phyloP scores from a whole-genome alignment of 1,139 yeast species.

The Kazachstania sp. region DNA sequence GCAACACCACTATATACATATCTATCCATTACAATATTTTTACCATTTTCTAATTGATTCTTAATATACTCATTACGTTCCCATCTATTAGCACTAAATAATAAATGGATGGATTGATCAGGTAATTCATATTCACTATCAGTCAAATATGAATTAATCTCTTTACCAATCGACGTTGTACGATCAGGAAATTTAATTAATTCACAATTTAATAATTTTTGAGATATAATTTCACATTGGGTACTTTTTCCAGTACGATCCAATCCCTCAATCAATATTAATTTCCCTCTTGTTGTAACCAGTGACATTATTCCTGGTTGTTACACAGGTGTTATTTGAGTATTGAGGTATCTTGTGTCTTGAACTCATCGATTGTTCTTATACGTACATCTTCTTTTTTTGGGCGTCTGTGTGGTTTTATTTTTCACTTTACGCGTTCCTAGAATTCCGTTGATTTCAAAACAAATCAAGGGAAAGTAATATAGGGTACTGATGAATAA shows the following conservation, averaged over 20 bases:
- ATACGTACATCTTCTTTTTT: too few species aligned
- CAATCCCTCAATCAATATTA: slow-evolving; percentile 83
- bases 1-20: slow-evolving; percentile 92
- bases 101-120: slow-evolving; percentile 74
- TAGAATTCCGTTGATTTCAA: too few species aligned
- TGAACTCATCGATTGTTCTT: too few species aligned
- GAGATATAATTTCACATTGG: slow-evolving; percentile 43
- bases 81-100: slow-evolving; percentile 95
- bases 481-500: too few species aligned
- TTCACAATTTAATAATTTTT: slow-evolving; percentile 31
- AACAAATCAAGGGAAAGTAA: too few species aligned
- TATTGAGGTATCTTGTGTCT: too few species aligned
- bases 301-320: too few species aligned
- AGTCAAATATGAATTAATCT: slow-evolving; percentile 67
- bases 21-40: slow-evolving; percentile 64
- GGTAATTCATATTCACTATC: slow-evolving; percentile 42
- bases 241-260: slow-evolving; percentile 95
- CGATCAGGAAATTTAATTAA: slow-evolving; percentile 81
- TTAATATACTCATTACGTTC: slow-evolving; percentile 52
- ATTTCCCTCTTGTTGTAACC: slow-evolving; percentile 43
- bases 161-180: slow-evolving; percentile 66
- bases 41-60: slow-evolving; percentile 41
- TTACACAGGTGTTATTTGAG: too few species aligned
- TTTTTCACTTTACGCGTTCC: too few species aligned
- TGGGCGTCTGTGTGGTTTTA: too few species aligned